Evolutionary conservation across 371 early-diverging fungal genomes (phyloP).

Genomic region (Lichtheimia hyalospora): DNA sequence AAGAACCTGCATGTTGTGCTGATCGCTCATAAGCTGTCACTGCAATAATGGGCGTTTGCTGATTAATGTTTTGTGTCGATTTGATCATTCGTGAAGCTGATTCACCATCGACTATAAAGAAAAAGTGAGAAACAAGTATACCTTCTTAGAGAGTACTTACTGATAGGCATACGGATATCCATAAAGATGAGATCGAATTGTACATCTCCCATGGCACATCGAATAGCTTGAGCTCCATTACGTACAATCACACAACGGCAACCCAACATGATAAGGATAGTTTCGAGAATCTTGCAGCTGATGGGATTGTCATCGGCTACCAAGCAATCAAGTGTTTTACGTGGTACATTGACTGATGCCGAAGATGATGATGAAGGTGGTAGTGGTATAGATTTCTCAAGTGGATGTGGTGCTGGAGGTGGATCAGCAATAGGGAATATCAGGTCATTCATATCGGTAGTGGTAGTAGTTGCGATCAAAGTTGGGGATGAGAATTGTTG

Average conservation of each 20-base stretch:
- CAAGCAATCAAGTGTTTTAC: slow-evolving; percentile 51
- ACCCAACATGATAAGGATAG: slow-evolving; percentile 71
- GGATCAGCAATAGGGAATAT: background rate
- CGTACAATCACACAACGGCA: slow-evolving; percentile 82
- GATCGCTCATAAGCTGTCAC: slow-evolving; percentile 72
- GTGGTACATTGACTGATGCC: slow-evolving; percentile 1
- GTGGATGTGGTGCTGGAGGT: background rate
- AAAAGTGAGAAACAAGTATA: background rate
- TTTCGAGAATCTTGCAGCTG: slow-evolving; percentile 84
- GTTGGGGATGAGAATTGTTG: background rate
- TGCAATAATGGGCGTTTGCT: slow-evolving; percentile 72
- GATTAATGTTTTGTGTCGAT: slow-evolving; percentile 81
- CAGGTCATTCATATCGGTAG: background rate
- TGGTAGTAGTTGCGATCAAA: background rate
- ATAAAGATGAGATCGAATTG: slow-evolving; percentile 91
- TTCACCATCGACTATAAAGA: slow-evolving; percentile 79
- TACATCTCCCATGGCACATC: slow-evolving; percentile 85
- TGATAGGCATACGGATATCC: slow-evolving; percentile 90
- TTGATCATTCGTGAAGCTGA: slow-evolving; percentile 93
- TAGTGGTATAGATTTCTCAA: background rate
- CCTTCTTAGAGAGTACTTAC: slow-evolving; percentile 46
- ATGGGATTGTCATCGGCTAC: slow-evolving; percentile 93
- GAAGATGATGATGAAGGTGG: slow-evolving; percentile 6
- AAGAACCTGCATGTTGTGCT: slow-evolving; percentile 56
- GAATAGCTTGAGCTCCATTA: slow-evolving; percentile 91